Conservation (phyloP, 2,329 filamentous ascomycete species). For the Aspergillus sp. region DNA sequence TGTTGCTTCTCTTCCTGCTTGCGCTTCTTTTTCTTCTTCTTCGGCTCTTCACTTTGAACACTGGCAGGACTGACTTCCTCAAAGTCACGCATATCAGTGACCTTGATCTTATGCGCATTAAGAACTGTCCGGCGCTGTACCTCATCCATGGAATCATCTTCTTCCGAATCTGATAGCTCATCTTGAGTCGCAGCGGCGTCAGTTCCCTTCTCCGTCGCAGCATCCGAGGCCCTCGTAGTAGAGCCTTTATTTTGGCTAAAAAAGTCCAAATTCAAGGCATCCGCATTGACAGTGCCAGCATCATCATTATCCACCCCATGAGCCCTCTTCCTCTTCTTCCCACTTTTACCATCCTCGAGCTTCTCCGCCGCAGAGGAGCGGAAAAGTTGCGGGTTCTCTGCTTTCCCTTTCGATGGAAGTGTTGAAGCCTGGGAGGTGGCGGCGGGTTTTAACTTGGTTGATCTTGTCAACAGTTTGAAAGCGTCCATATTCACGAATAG, state of each 20-base stretch:
- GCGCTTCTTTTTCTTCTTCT: constrained; percentile 58
- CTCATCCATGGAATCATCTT: constrained; percentile 53
- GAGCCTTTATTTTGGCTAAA: constrained; percentile 33
- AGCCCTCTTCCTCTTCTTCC: constrained; percentile 40
- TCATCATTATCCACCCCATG: constrained; percentile 20
- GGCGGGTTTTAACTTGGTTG: constrained; percentile 42
- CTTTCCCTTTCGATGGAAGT: constrained; percentile 43
- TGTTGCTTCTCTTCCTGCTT: constrained; percentile 36
- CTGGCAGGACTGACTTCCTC: constrained; percentile 32
- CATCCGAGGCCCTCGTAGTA: constrained; percentile 14
- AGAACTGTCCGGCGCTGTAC: constrained; percentile 73
- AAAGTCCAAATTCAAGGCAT: constrained; percentile 35
- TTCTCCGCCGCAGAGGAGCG: constrained; percentile 29
- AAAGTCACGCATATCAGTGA: constrained; percentile 67
- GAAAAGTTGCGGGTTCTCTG: constrained; percentile 40
- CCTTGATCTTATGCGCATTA: constrained; percentile 79
- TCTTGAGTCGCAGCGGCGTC: constrained; percentile 20
- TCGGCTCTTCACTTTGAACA: constrained; percentile 35
- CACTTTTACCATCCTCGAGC: constrained; percentile 24
- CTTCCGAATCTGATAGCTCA: constrained; percentile 23
- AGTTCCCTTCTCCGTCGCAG: constrained; percentile 17
- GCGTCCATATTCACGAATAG: constrained; percentile 40
- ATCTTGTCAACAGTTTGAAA: constrained; percentile 46
- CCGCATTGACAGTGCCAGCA: constrained; percentile 20
- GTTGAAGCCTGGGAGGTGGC: constrained; percentile 24